Evolutionary conservation across 163 green algal genomes (phyloP).

Genomic region (Chlamydomonas reinhardtii): DNA sequence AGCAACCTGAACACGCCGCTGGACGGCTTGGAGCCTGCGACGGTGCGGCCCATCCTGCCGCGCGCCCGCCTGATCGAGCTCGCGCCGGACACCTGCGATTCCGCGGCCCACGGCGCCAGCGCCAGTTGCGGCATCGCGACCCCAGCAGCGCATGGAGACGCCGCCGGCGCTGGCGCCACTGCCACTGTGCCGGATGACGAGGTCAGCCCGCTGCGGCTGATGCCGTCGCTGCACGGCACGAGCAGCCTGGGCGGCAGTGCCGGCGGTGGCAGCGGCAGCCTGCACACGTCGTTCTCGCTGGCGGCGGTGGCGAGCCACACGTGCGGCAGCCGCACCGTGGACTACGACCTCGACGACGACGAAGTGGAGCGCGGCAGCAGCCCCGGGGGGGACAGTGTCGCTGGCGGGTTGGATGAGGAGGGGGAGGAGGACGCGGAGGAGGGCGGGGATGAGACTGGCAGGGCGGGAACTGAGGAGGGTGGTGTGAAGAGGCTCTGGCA

Average conservation of each 20-base stretch:
- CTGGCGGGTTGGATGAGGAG: background rate
- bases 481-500: too few relatives aligned
- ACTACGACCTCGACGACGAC: background rate
- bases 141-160: too few relatives aligned
- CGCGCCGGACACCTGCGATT: background rate
- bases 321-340: background rate
- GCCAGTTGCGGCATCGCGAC: background rate
- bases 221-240: background rate
- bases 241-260: background rate
- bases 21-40: background rate
- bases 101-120: background rate
- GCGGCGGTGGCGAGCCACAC: background rate
- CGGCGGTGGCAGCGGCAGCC: background rate
- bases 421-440: background rate
- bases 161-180: background rate
- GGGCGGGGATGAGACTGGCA: background rate
- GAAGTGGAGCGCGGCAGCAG: slow-evolving; percentile 36
- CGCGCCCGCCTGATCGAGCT: background rate
- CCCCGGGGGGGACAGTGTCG: background rate
- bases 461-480: too few relatives aligned
- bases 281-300: background rate
- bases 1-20: slow-evolving; percentile 33
- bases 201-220: background rate
- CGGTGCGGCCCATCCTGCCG: background rate
- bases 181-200: background rate